A percentile compares a stretch with the other conserved stretches of the same genome.
phyloP scores from a whole-genome alignment of 2,329 filamentous ascomycete species.

The Exophiala oligosperma region DNA sequence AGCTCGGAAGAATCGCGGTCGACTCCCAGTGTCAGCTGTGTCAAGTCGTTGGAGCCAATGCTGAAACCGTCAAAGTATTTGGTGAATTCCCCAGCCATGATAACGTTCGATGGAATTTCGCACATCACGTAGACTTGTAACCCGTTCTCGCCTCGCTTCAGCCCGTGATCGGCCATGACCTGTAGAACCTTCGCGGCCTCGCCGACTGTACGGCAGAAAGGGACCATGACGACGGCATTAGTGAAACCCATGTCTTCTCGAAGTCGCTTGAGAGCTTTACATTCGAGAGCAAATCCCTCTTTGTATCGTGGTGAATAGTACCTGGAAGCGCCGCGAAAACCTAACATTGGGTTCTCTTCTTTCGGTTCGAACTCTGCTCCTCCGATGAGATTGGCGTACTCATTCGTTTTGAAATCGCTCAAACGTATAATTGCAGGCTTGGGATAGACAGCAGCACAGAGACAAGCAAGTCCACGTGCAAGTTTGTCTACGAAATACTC shows the following conservation, averaged over 20 bases:
- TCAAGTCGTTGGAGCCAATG: slow-evolving; percentile 45
- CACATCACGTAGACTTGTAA: slow-evolving; percentile 45
- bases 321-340: slow-evolving; percentile 43
- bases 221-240: slow-evolving; percentile 27
- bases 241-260: slow-evolving; percentile 40
- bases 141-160: slow-evolving; percentile 38
- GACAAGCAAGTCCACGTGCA: slow-evolving; percentile 37
- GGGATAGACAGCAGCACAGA: slow-evolving; percentile 41
- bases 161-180: slow-evolving; percentile 34
- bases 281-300: slow-evolving; percentile 43
- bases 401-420: slow-evolving; percentile 46
- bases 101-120: slow-evolving; percentile 44
- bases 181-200: slow-evolving; percentile 2
- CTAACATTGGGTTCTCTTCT: slow-evolving; percentile 45
- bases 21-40: slow-evolving; percentile 42
- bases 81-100: slow-evolving; percentile 38
- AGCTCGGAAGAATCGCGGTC: slow-evolving; percentile 42
- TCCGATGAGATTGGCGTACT: slow-evolving; percentile 42
- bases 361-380: slow-evolving; percentile 41
- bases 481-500: slow-evolving; percentile 43
- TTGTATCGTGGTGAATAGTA: slow-evolving; percentile 43
- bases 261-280: slow-evolving; percentile 39
- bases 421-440: slow-evolving; percentile 41
- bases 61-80: slow-evolving; percentile 44
- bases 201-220: slow-evolving; percentile 1